phyloP scores from a whole-genome alignment of 1,284 basidiomycete species.

The Cryptococcus neoformans region DNA sequence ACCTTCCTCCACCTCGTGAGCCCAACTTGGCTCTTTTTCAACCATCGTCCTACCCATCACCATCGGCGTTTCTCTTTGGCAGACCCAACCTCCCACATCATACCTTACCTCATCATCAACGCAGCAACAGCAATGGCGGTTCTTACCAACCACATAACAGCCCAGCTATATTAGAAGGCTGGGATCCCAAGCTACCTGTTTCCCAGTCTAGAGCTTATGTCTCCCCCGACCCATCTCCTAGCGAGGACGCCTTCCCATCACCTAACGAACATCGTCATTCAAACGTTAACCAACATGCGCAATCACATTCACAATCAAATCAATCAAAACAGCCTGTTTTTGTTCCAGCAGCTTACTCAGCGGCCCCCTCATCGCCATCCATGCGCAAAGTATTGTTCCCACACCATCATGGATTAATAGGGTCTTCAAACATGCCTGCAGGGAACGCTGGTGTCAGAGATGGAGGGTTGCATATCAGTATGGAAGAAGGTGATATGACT shows the following conservation, averaged over 20 bases:
- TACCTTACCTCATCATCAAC: too few relatives aligned
- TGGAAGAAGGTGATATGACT: not conserved
- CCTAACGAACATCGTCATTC: not conserved
- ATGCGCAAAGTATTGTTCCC: slow-evolving; percentile 1
- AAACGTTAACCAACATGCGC: too few relatives aligned
- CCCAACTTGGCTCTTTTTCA: not conserved
- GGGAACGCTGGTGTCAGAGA: not conserved
- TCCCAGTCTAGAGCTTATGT: too few relatives aligned
- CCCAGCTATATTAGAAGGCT: too few relatives aligned
- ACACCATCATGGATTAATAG: not conserved
- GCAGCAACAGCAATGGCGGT: too few relatives aligned
- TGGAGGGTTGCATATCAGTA: not conserved
- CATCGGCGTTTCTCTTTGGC: not conserved
- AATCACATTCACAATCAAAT: too few relatives aligned
- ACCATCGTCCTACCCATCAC: not conserved
- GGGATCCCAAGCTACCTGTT: too few relatives aligned
- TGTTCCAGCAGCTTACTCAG: not conserved
- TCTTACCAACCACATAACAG: too few relatives aligned
- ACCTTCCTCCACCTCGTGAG: not conserved
- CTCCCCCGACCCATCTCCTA: slow-evolving; percentile 15
- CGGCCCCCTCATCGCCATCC: not conserved
- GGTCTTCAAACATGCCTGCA: not conserved
- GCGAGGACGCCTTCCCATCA: slow-evolving; percentile 3
- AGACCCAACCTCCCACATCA: slow-evolving; percentile 8
- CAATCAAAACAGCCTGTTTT: not conserved